phyloP scores from a whole-genome alignment of 2,329 filamentous ascomycete genomes.

The Triangularia verruculosa region DNA sequence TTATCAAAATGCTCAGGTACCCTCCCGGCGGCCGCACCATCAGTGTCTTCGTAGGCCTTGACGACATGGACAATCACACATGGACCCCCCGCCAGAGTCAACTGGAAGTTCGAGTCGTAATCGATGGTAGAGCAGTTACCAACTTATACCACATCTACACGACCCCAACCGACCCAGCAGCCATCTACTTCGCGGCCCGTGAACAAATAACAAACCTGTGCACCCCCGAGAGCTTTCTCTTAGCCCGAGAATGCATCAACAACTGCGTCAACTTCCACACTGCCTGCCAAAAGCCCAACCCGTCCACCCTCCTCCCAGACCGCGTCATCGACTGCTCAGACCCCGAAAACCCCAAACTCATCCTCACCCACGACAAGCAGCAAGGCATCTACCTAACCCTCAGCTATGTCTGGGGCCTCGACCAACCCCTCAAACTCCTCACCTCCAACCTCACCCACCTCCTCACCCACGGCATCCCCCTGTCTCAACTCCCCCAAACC shows the following conservation, averaged over 20 bases:
- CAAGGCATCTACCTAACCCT: not conserved
- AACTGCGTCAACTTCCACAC: not conserved
- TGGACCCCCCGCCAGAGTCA: not conserved
- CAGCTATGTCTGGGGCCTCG: not conserved
- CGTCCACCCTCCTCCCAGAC: not conserved
- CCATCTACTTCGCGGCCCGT: not conserved
- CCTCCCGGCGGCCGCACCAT: not conserved
- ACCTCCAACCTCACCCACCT: not conserved
- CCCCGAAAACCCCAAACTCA: not conserved
- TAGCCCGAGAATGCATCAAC: not conserved
- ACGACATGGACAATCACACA: not conserved
- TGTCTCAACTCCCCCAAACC: not conserved
- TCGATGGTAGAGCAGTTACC: not conserved
- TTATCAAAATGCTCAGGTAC: not conserved
- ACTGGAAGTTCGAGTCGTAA: not conserved
- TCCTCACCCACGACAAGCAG: not conserved
- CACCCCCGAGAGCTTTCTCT: not conserved
- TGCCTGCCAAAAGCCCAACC: not conserved
- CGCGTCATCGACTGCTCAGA: not conserved
- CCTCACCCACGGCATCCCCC: not conserved
- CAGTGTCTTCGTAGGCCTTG: not conserved
- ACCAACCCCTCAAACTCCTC: not conserved
- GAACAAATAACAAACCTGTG: not conserved
- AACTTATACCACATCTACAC: not conserved
- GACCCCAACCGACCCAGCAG: not conserved